Conservation (phyloP, 495 filamentous ascomycete genomes). For the Penicillium nucicola region DNA sequence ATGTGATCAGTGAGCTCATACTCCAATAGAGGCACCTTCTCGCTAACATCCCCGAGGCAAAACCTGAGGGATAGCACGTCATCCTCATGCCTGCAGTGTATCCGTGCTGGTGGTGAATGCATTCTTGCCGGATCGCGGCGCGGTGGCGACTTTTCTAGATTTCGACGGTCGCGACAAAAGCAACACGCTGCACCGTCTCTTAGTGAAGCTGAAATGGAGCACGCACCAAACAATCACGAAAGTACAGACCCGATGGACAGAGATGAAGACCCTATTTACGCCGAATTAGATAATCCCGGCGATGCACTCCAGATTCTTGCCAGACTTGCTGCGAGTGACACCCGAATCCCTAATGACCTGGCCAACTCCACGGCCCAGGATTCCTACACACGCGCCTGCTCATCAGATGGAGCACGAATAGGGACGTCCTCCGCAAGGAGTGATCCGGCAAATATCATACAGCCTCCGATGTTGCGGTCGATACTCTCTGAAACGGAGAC, state of each 20-base stretch:
- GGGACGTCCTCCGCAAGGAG: too few species aligned
- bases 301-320: slow-evolving; percentile 5
- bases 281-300: slow-evolving; percentile 1
- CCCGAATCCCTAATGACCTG: too few species aligned
- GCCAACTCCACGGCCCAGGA: too few species aligned
- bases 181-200: too few species aligned
- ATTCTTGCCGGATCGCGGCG: background rate
- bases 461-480: background rate
- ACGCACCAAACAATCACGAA: too few species aligned
- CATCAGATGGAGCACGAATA: too few species aligned
- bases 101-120: background rate
- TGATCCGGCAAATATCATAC: background rate
- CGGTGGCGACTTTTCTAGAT: background rate
- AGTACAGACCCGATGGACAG: too few species aligned
- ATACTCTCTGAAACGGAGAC: slow-evolving; percentile 1
- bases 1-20: slow-evolving; percentile 4
- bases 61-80: too few species aligned
- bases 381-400: too few species aligned
- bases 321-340: background rate
- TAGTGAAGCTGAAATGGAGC: too few species aligned
- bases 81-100: background rate
- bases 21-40: too few species aligned
- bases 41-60: too few species aligned
- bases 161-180: background rate
- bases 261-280: background rate